phyloP scores from a whole-genome alignment of 805 yeast species.

The Metschnikowia gelsemii region DNA sequence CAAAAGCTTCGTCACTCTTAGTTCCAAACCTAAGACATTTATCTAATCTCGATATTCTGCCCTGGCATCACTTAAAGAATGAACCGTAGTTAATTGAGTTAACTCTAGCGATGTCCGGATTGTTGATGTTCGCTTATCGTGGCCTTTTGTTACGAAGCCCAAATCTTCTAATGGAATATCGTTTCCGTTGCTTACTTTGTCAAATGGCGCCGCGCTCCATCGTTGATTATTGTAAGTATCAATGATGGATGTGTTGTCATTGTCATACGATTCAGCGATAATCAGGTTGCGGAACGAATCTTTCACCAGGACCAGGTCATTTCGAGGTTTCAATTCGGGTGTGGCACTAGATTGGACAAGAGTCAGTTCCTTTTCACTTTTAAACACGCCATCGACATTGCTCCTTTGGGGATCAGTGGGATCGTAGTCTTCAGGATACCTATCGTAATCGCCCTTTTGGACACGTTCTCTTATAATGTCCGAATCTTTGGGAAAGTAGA shows the following conservation, averaged over 20 bases:
- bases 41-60: constrained; percentile 1
- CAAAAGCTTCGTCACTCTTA: too few species aligned
- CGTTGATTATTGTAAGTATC: constrained; percentile 31
- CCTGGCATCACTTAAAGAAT: constrained; percentile 22
- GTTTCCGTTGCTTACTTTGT: constrained; percentile 42
- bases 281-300: constrained; percentile 21
- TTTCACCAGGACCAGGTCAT: constrained; percentile 1
- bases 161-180: constrained; percentile 50
- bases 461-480: constrained; percentile 76
- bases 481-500: constrained; percentile 61
- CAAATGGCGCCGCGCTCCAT: constrained; percentile 32
- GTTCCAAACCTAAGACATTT: neutral
- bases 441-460: constrained; percentile 61
- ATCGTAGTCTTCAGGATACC: constrained; percentile 66
- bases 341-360: constrained; percentile 1
- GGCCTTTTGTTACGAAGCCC: constrained; percentile 10
- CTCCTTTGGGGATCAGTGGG: constrained; percentile 76
- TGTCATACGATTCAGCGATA: constrained; percentile 32
- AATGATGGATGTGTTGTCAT: constrained; percentile 37
- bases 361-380: constrained; percentile 6
- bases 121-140: constrained; percentile 19
- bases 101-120: constrained; percentile 40
- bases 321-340: constrained; percentile 8
- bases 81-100: constrained; percentile 37
- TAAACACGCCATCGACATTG: constrained; percentile 16